A percentile compares a stretch with the other conserved stretches of the same genome.
These are phyloP conservation scores for Geotrichum cucujoidarum DNA, from an alignment of 1,139 yeast genomes.

Conservation along the genomic window DNA sequence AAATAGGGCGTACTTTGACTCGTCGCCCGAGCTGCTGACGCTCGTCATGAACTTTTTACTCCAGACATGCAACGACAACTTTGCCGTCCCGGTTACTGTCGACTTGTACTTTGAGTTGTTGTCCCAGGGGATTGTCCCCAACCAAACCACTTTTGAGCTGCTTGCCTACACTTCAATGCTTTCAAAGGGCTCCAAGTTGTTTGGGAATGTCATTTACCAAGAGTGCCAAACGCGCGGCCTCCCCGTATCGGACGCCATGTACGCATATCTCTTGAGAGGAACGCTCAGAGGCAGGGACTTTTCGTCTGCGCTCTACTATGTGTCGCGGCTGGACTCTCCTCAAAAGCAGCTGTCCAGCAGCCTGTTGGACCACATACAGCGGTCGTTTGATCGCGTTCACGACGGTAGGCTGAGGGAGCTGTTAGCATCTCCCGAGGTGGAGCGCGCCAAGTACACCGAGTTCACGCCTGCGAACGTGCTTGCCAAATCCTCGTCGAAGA, in stretches of 20 bases:
- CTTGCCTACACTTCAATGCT: conserved; percentile 30
- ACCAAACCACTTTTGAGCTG: conserved; percentile 27
- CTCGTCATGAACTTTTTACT: conserved; percentile 7
- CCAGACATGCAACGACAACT: conserved; percentile 1
- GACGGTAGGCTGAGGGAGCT: conserved; percentile 18
- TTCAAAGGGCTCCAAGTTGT: conserved; percentile 32
- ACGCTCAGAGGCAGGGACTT: conserved; percentile 30
- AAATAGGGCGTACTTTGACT: not conserved
- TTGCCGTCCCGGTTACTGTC: conserved; percentile 1
- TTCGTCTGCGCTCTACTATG: conserved; percentile 4
- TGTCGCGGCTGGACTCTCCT: not conserved
- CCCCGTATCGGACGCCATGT: conserved; percentile 24
- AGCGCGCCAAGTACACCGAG: conserved; percentile 14
- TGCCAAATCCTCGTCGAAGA: too few species aligned
- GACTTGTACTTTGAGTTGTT: conserved; percentile 24
- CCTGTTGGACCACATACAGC: conserved; percentile 24
- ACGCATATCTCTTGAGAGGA: conserved; percentile 29
- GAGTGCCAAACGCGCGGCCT: conserved; percentile 22
- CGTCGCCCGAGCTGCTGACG: not conserved
- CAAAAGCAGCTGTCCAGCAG: conserved; percentile 14
- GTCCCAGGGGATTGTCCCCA: conserved; percentile 21
- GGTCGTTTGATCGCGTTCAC: conserved; percentile 18
- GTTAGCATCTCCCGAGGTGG: conserved; percentile 4
- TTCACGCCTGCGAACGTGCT: conserved; percentile 23
- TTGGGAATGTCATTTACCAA: conserved; percentile 28